Conservation (phyloP, 2,329 filamentous ascomycete species). For the Diaporthe velutina region DNA sequence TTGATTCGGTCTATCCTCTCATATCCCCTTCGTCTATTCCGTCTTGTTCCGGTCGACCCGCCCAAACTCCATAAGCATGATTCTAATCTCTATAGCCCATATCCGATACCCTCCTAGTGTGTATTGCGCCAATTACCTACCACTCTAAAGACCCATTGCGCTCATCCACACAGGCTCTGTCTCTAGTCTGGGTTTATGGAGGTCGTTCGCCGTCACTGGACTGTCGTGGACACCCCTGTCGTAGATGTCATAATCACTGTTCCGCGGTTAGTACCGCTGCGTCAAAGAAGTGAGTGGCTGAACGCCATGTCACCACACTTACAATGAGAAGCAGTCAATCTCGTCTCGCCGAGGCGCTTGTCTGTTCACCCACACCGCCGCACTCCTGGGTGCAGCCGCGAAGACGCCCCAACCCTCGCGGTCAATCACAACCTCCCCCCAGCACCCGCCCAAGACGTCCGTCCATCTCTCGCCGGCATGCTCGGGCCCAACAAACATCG, state of each 20-base stretch:
- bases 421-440: slow-evolving; percentile 70
- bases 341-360: slow-evolving; percentile 23
- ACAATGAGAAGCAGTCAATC: slow-evolving; percentile 31
- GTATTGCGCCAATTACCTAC: not conserved
- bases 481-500: slow-evolving; percentile 72
- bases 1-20: not conserved
- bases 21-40: not conserved
- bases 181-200: slow-evolving; percentile 28
- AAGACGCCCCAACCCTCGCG: slow-evolving; percentile 71
- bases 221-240: not conserved
- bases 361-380: slow-evolving; percentile 72
- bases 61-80: slow-evolving; percentile 18
- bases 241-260: slow-evolving; percentile 36
- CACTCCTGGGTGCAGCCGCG: slow-evolving; percentile 63
- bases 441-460: slow-evolving; percentile 69
- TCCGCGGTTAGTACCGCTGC: not conserved
- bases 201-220: slow-evolving; percentile 30
- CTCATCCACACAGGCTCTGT: slow-evolving; percentile 41
- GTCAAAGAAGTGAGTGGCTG: not conserved
- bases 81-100: not conserved
- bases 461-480: slow-evolving; percentile 74
- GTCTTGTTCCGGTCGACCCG: not conserved
- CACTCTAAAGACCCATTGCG: not conserved
- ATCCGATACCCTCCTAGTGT: not conserved
- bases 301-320: not conserved